Evolutionary conservation across 345 rosid species (phyloP).

Genomic region (Dipteronia dyeriana): DNA sequence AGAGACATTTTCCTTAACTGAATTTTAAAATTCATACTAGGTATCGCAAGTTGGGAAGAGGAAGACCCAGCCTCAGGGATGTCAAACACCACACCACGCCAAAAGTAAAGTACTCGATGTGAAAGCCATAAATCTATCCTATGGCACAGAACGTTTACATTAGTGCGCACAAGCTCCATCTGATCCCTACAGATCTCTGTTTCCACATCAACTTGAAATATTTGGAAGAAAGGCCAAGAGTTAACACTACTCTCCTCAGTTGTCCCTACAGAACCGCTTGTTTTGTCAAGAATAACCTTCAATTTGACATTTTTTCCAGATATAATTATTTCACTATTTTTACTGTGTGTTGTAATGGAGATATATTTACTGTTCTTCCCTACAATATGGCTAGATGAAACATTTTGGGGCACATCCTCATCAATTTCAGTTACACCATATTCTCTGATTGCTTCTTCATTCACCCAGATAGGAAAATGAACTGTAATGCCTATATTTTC

Average conservation of each 20-base stretch:
- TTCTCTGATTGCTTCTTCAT: slow-evolving; percentile 34
- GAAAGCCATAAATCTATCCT: slow-evolving; percentile 64
- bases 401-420: slow-evolving; percentile 29
- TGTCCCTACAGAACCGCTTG: slow-evolving; percentile 42
- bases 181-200: slow-evolving; percentile 45
- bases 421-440: slow-evolving; percentile 35
- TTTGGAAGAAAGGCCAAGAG: slow-evolving; percentile 67
- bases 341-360: slow-evolving; percentile 45
- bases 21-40: slow-evolving; percentile 42
- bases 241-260: slow-evolving; percentile 38
- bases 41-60: slow-evolving; percentile 50
- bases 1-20: slow-evolving; percentile 64
- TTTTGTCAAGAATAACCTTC: slow-evolving; percentile 52
- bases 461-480: slow-evolving; percentile 50
- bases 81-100: slow-evolving; percentile 53
- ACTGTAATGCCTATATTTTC: slow-evolving; percentile 56
- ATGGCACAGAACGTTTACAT: slow-evolving; percentile 51
- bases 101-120: slow-evolving; percentile 68
- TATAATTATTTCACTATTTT: slow-evolving; percentile 43
- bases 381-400: slow-evolving; percentile 26
- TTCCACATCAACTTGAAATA: slow-evolving; percentile 46
- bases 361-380: slow-evolving; percentile 50
- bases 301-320: slow-evolving; percentile 47
- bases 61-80: slow-evolving; percentile 55
- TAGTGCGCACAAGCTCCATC: slow-evolving; percentile 33